These are phyloP conservation scores for Podosphaera aphanis DNA, from an alignment of 2,329 filamentous ascomycete species.

Conservation along the genomic window DNA sequence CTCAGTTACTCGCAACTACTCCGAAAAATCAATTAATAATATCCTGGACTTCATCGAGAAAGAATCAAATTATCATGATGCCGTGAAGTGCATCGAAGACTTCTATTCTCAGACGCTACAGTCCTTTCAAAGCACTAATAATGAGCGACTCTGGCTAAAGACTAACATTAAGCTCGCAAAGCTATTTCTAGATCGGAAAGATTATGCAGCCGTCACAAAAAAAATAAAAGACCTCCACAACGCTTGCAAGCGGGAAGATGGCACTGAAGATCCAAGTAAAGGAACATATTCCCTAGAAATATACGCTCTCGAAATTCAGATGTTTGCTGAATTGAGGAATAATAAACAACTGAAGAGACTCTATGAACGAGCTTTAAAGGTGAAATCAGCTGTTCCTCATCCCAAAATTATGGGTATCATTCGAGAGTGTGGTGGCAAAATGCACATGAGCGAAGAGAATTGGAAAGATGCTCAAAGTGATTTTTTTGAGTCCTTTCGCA, in stretches of 20 bases:
- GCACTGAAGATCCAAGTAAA: conserved; percentile 76
- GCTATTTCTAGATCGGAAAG: conserved; percentile 73
- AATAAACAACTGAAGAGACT: conserved; percentile 89
- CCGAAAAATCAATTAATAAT: conserved; percentile 97
- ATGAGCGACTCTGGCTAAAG: conserved; percentile 90
- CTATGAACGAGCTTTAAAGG: conserved; percentile 75
- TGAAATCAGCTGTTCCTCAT: conserved; percentile 91
- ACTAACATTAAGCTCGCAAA: conserved; percentile 93
- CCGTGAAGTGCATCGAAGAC: conserved; percentile 66
- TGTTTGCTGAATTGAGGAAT: conserved; percentile 91
- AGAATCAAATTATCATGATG: conserved; percentile 46
- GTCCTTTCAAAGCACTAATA: conserved; percentile 93
- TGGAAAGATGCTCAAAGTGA: conserved; percentile 94
- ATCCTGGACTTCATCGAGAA: conserved; percentile 98
- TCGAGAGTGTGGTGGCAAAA: conserved; percentile 93
- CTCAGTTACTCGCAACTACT: conserved; percentile 91
- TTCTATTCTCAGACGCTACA: conserved; percentile 87
- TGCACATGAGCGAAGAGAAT: conserved; percentile 99
- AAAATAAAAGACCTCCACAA: conserved; percentile 77
- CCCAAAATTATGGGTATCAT: conserved; percentile 99
- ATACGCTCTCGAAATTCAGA: conserved; percentile 92
- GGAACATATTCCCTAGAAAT: conserved; percentile 91
- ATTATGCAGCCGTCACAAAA: conserved; percentile 56
- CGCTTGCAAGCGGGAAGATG: conserved; percentile 70
- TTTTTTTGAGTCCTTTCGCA: conserved; percentile 96